A percentile compares a stretch with the other conserved stretches of the same genome.
phyloP scores from a whole-genome alignment of 1,284 basidiomycete genomes.

The Retiboletus flavoniger region DNA sequence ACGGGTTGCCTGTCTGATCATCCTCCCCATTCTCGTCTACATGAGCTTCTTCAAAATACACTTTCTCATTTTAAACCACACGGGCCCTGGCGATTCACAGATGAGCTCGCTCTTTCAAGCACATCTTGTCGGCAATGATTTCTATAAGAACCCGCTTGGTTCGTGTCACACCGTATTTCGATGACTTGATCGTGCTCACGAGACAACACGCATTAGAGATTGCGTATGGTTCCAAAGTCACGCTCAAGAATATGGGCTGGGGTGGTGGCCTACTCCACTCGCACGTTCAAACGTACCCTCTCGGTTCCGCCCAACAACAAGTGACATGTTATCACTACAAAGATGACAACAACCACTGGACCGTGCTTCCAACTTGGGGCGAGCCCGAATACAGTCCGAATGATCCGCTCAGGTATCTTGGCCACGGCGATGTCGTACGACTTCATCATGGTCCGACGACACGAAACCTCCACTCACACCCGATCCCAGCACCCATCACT shows the following conservation, averaged over 20 bases:
- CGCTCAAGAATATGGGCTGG: conserved; percentile 97
- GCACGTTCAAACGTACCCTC: conserved; percentile 91
- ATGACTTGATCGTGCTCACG: not conserved
- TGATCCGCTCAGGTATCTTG: conserved; percentile 68
- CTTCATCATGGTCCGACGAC: conserved; percentile 81
- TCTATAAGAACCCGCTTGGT: conserved; percentile 84
- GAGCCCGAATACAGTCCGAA: conserved; percentile 64
- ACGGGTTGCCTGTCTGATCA: conserved; percentile 81
- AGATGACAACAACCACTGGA: conserved; percentile 96
- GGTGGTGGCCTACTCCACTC: conserved; percentile 96
- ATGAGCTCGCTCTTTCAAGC: conserved; percentile 99
- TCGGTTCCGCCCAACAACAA: conserved; percentile 94
- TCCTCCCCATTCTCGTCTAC: conserved; percentile 90
- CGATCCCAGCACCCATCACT: conserved; percentile 83
- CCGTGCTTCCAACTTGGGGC: conserved; percentile 80
- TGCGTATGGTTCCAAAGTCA: conserved; percentile 88
- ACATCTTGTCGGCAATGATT: conserved; percentile 94
- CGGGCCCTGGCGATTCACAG: conserved; percentile 95
- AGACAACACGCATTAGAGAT: conserved; percentile 55
- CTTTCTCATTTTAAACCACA: conserved; percentile 91
- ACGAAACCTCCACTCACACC: conserved; percentile 93
- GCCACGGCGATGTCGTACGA: conserved; percentile 78
- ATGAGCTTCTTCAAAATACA: conserved; percentile 95
- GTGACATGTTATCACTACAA: conserved; percentile 99
- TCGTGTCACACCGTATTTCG: conserved; percentile 18